phyloP scores from a whole-genome alignment of 495 filamentous ascomycete species.

The Podospora bellae-mahoneyi region DNA sequence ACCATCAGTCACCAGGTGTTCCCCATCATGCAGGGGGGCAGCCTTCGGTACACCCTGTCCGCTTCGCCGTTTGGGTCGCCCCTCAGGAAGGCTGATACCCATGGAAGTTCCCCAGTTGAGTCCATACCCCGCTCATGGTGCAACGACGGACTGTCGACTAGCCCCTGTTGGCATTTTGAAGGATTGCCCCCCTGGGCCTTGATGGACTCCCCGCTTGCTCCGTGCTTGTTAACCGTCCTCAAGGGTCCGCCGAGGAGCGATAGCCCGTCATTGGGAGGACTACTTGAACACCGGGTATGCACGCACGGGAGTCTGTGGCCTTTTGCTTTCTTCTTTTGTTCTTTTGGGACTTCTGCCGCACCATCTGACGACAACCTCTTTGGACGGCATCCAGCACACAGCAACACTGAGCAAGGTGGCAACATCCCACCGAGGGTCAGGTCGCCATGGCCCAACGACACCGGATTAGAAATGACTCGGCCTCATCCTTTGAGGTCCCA shows the following conservation, averaged over 20 bases:
- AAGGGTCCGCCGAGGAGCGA: background rate
- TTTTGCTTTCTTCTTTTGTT: conserved; percentile 5
- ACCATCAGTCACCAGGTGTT: background rate
- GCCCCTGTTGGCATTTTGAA: background rate
- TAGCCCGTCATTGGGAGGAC: background rate
- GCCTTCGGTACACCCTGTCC: conserved; percentile 13
- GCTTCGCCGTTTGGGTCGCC: conserved; percentile 16
- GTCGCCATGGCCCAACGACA: conserved; percentile 11
- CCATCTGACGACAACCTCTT: background rate
- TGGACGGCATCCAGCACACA: background rate
- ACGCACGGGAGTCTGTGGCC: conserved; percentile 5
- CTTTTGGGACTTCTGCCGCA: conserved; percentile 9
- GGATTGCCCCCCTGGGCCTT: background rate
- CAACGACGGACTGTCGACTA: background rate
- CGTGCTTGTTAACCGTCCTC: background rate
- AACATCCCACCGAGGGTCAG: background rate
- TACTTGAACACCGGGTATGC: background rate
- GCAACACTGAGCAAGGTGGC: conserved; percentile 12
- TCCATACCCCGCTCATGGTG: conserved; percentile 4
- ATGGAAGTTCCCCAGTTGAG: conserved; percentile 15
- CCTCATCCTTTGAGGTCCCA: conserved; percentile 33
- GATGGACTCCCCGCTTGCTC: conserved; percentile 3
- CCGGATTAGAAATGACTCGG: conserved; percentile 15
- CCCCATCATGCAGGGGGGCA: background rate
- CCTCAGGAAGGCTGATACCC: conserved; percentile 6